Conservation (phyloP, 1,139 yeast genomes). For the Debaryomyces coudertii region DNA sequence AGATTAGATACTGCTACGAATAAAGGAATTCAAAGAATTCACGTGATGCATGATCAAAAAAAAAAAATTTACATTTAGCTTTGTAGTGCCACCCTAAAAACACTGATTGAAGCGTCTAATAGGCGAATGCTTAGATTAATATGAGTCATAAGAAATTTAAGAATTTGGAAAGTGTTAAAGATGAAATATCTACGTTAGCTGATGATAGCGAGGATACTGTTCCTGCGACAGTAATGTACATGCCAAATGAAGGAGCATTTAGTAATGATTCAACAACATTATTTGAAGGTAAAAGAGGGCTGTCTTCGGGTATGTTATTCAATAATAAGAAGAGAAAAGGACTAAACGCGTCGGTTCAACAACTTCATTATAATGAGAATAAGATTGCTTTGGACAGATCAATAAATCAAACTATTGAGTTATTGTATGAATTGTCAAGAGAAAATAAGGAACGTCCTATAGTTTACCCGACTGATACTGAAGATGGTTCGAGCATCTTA, state of each 20-base stretch:
- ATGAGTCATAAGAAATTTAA: constrained; percentile 16
- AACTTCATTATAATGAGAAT: constrained; percentile 70
- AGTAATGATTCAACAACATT: constrained; percentile 30
- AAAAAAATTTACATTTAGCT: neutral
- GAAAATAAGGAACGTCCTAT: constrained; percentile 66
- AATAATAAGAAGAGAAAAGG: constrained; percentile 14
- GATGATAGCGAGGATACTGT: constrained; percentile 13
- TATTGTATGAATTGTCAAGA: constrained; percentile 55
- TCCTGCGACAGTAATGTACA: constrained; percentile 36
- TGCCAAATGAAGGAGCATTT: constrained; percentile 35
- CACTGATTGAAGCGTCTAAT: neutral
- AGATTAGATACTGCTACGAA: no score
- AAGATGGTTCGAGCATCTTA: constrained; percentile 36
- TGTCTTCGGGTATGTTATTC: constrained; percentile 16
- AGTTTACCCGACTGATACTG: constrained; percentile 59
- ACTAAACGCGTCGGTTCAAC: constrained; percentile 57
- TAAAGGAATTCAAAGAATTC: no score
- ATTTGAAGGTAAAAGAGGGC: constrained; percentile 31
- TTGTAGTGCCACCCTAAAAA: constrained; percentile 2
- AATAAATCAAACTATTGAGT: constrained; percentile 57
- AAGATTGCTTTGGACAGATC: constrained; percentile 63
- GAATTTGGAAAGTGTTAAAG: constrained; percentile 16
- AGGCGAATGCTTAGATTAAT: neutral
- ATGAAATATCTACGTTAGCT: constrained; percentile 21
- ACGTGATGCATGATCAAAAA: neutral